phyloP scores from a whole-genome alignment of 257 asterid species.

The Linderniella brevidens region DNA sequence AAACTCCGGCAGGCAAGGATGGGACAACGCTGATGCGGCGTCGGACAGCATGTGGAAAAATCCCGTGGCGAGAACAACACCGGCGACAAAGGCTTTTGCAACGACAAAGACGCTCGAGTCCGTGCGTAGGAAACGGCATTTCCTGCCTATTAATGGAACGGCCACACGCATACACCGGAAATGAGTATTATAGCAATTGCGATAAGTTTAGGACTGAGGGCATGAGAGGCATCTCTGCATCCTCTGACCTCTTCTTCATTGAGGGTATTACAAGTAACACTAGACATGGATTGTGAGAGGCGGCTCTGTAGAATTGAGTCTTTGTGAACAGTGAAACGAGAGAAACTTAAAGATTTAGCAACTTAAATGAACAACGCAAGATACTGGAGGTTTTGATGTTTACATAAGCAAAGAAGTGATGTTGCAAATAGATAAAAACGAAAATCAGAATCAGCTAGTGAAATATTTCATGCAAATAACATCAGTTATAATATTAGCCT shows the following conservation, averaged over 20 bases:
- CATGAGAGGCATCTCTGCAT: slow-evolving; percentile 45
- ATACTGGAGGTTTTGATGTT: too few relatives aligned
- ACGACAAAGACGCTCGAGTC: slow-evolving; percentile 68
- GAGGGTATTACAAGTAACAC: slow-evolving; percentile 18
- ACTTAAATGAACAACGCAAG: too few relatives aligned
- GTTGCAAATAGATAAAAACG: too few relatives aligned
- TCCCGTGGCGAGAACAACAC: slow-evolving; percentile 95
- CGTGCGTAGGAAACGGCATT: slow-evolving; percentile 46
- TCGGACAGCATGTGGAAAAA: slow-evolving; percentile 94
- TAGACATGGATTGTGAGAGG: slow-evolving; percentile 45
- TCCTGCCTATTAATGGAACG: slow-evolving; percentile 66
- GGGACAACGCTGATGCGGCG: slow-evolving; percentile 43
- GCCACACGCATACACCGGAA: slow-evolving; percentile 68
- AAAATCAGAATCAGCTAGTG: too few relatives aligned
- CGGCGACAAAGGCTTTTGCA: slow-evolving; percentile 89
- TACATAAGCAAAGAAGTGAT: too few relatives aligned
- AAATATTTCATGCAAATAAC: too few relatives aligned
- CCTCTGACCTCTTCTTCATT: slow-evolving; percentile 22
- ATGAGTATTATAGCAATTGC: slow-evolving; percentile 63
- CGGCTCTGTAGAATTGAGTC: slow-evolving; percentile 38
- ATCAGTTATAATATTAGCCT: too few relatives aligned
- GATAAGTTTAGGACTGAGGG: slow-evolving; percentile 48
- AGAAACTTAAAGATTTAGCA: too few relatives aligned
- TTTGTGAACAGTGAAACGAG: slow-evolving; percentile 6
- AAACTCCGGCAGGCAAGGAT: slow-evolving; percentile 46